These are phyloP conservation scores for Backusella parvicylindrica DNA, from an alignment of 192 early-diverging fungal genomes.

Conservation along the genomic window DNA sequence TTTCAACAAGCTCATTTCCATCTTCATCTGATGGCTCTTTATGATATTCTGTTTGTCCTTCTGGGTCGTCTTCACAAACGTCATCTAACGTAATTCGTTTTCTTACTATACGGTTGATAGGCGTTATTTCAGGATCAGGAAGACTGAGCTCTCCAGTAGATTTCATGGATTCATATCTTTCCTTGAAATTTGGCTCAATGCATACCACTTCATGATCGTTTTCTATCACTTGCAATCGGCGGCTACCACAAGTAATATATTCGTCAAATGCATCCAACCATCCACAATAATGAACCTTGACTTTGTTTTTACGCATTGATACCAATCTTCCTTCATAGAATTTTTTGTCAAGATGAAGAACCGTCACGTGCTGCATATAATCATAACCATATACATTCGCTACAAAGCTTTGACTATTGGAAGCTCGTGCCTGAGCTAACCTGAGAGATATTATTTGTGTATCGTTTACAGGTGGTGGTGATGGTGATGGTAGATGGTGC, in stretches of 20 bases:
- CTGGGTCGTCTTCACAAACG: not conserved
- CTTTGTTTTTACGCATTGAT: constrained; percentile 28
- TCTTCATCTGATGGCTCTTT: constrained; percentile 5
- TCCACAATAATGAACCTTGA: constrained; percentile 39
- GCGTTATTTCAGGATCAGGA: not conserved
- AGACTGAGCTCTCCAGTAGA: not conserved
- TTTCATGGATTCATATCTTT: constrained; percentile 6
- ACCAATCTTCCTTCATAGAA: constrained; percentile 39
- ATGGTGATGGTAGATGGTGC: not conserved
- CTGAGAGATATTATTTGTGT: not conserved
- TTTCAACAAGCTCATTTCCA: constrained; percentile 13
- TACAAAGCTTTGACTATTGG: constrained; percentile 17
- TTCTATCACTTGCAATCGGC: constrained; percentile 31
- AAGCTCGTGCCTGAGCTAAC: constrained; percentile 1
- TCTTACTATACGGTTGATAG: not conserved
- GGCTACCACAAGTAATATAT: constrained; percentile 28
- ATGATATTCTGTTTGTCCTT: constrained; percentile 11
- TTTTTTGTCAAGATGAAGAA: constrained; percentile 32
- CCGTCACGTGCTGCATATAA: constrained; percentile 38
- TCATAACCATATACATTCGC: constrained; percentile 37
- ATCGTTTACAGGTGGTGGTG: not conserved
- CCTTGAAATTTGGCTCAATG: constrained; percentile 18
- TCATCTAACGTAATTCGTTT: not conserved
- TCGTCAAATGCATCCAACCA: constrained; percentile 32
- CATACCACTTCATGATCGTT: constrained; percentile 32